Conservation (phyloP, 2,329 filamentous ascomycete species). For the Neonectria neomacrospora region DNA sequence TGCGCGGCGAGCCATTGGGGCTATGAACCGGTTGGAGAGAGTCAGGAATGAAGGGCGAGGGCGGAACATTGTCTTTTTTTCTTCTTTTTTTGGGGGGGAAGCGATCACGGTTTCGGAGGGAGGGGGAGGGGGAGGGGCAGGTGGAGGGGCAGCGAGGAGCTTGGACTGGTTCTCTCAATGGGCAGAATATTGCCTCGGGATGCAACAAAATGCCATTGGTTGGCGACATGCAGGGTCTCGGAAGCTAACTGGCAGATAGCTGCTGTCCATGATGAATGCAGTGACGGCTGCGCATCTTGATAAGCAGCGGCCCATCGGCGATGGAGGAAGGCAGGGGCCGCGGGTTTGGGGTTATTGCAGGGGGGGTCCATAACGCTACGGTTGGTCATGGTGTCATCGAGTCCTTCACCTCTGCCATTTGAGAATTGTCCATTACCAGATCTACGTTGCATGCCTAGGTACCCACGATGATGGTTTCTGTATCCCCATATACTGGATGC, state of each 20-base stretch:
- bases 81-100: background rate
- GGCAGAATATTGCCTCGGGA: background rate
- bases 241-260: background rate
- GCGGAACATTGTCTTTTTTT: background rate
- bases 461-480: no score
- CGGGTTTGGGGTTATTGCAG: constrained; percentile 12
- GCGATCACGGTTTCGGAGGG: constrained; percentile 10
- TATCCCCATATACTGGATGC: no score
- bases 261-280: constrained; percentile 6
- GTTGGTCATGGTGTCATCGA: constrained; percentile 37
- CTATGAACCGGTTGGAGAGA: background rate
- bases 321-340: background rate
- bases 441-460: background rate
- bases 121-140: constrained; percentile 12
- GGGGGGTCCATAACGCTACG: constrained; percentile 27
- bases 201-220: constrained; percentile 4
- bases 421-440: background rate
- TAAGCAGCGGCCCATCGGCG: constrained; percentile 18
- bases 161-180: background rate
- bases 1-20: constrained; percentile 8
- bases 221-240: background rate
- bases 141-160: background rate
- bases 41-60: background rate
- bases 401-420: constrained; percentile 17
- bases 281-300: constrained; percentile 15